phyloP scores from a whole-genome alignment of 2,329 filamentous ascomycete species.

The Xylariaceae sp. region DNA sequence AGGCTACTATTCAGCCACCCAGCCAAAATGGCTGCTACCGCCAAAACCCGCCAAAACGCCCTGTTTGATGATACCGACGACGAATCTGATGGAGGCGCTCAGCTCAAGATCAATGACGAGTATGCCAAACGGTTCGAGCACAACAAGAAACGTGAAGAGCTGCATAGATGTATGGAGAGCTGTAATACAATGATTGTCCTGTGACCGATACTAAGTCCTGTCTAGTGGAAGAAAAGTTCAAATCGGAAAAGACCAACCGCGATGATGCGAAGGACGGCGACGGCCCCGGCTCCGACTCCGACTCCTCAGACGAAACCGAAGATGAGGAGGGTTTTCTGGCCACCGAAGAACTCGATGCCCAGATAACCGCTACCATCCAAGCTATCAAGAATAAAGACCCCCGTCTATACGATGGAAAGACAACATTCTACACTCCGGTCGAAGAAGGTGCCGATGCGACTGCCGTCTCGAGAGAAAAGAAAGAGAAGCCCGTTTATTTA shows the following conservation, averaged over 20 bases:
- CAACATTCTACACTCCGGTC: conserved; percentile 70
- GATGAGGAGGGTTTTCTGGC: conserved; percentile 87
- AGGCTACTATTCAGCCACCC: background rate
- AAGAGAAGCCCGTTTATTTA: conserved; percentile 80
- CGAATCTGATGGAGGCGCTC: conserved; percentile 39
- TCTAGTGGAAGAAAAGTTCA: conserved; percentile 83
- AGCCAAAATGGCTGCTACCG: conserved; percentile 25
- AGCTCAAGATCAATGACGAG: conserved; percentile 82
- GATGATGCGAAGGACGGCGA: conserved; percentile 40
- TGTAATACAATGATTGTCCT: background rate
- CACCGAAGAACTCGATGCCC: conserved; percentile 77
- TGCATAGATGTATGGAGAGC: conserved; percentile 56
- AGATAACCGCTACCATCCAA: conserved; percentile 81
- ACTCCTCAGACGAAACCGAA: conserved; percentile 73
- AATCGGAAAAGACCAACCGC: conserved; percentile 38
- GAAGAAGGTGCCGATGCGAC: conserved; percentile 39
- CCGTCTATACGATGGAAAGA: conserved; percentile 75
- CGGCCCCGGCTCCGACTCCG: conserved; percentile 48
- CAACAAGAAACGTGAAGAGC: conserved; percentile 94
- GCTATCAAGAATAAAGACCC: conserved; percentile 91
- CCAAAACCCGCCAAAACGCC: conserved; percentile 35
- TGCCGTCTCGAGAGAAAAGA: conserved; percentile 43
- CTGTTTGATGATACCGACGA: conserved; percentile 55
- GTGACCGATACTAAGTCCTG: conserved; percentile 7
- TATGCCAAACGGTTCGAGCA: conserved; percentile 88